Conservation (phyloP, 2,329 filamentous ascomycete genomes). For the Talaromyces sp. region DNA sequence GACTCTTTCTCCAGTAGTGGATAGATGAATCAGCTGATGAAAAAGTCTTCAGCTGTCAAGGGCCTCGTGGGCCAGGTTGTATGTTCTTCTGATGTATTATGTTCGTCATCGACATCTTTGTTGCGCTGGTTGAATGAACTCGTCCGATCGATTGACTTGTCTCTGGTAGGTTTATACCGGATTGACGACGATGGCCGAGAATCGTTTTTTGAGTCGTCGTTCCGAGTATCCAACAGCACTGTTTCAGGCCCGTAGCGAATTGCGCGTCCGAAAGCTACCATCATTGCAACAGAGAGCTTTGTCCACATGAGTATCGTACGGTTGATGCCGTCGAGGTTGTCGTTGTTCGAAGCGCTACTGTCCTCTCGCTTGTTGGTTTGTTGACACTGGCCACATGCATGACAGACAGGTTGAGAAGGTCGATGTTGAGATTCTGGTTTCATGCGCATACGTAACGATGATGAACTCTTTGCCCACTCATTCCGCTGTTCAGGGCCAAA, state of each 20-base stretch:
- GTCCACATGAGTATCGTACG: conserved; percentile 43
- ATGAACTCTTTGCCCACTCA: conserved; percentile 13
- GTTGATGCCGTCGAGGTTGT: neutral
- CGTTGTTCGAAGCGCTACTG: neutral
- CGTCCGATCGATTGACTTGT: neutral
- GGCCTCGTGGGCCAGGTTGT: conserved; percentile 3
- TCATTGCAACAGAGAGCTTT: conserved; percentile 47
- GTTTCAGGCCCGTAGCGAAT: conserved; percentile 45
- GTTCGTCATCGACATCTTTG: neutral
- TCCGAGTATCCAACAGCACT: conserved; percentile 26
- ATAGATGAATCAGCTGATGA: neutral
- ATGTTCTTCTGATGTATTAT: neutral
- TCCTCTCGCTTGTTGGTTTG: neutral
- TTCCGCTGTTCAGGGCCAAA: conserved; percentile 21
- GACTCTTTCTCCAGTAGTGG: neutral
- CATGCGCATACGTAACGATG: conserved; percentile 6
- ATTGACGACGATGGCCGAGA: neutral
- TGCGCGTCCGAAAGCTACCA: conserved; percentile 48
- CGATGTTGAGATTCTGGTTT: neutral
- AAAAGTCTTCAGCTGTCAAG: conserved; percentile 12
- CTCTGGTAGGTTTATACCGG: neutral
- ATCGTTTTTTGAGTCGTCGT: neutral
- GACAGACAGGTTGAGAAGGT: neutral
- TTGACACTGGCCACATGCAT: conserved; percentile 6
- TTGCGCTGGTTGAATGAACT: neutral